Conservation (phyloP, 176 grass and related monocot species). For the Zea luxurians region DNA sequence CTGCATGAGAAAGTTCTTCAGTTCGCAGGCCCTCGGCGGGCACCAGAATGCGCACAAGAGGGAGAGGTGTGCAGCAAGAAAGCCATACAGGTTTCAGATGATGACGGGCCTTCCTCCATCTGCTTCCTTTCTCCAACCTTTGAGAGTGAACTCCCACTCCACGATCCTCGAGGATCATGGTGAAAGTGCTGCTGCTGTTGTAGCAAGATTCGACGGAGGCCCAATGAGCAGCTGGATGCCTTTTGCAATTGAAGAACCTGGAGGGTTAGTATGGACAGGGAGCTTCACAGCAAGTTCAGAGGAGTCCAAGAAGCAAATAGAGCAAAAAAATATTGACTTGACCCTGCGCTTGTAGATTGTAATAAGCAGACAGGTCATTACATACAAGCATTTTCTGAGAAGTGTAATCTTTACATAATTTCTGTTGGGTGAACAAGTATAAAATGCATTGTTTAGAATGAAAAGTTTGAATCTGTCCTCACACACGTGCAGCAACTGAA, state of each 20-base stretch:
- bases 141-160: constrained; percentile 66
- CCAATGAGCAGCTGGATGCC: constrained; percentile 48
- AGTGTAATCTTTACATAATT: constrained; percentile 2
- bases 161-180: constrained; percentile 47
- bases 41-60: constrained; percentile 93
- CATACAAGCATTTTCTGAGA: constrained; percentile 32
- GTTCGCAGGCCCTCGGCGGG: constrained; percentile 78
- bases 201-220: constrained; percentile 51
- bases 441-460: neutral
- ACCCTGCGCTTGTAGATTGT: constrained; percentile 59
- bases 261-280: constrained; percentile 59
- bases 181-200: constrained; percentile 33
- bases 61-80: constrained; percentile 74
- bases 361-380: constrained; percentile 28
- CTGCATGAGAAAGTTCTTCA: constrained; percentile 92
- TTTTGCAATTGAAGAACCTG: constrained; percentile 43
- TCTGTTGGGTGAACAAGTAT: constrained; percentile 19
- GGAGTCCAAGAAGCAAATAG: constrained; percentile 28
- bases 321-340: constrained; percentile 61
- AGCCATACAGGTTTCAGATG: constrained; percentile 48
- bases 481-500: too few relatives aligned
- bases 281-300: constrained; percentile 61
- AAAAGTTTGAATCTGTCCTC: neutral
- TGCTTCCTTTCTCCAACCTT: constrained; percentile 55
- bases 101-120: constrained; percentile 38